Conservation (phyloP, 164 flowering plant genomes). For the Piper betle region DNA sequence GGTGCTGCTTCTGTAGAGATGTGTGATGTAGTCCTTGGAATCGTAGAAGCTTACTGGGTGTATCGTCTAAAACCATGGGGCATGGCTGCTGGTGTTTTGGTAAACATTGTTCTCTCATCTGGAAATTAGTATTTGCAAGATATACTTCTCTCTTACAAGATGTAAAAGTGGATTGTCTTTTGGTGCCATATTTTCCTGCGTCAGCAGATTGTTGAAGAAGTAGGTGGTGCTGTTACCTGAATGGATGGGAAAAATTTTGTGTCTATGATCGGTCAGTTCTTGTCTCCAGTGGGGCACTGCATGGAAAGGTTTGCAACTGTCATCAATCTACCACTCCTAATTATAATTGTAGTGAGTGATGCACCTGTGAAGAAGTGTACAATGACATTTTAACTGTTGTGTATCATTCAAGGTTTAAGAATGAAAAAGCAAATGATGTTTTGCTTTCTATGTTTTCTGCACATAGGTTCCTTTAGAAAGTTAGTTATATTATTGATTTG, state of each 20-base stretch:
- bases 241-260: slow-evolving; percentile 87
- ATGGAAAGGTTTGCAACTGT: slow-evolving; percentile 65
- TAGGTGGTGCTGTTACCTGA: slow-evolving; percentile 72
- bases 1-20: slow-evolving; percentile 98
- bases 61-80: slow-evolving; percentile 98
- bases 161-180: not conserved
- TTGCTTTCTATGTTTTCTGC: too few relatives aligned
- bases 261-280: slow-evolving; percentile 89
- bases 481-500: too few relatives aligned
- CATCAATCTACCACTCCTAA: too few relatives aligned
- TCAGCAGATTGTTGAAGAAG: slow-evolving; percentile 96
- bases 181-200: not conserved
- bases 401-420: too few relatives aligned
- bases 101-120: slow-evolving; percentile 13
- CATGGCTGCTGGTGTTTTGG: slow-evolving; percentile 99
- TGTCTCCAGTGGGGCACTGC: slow-evolving; percentile 74
- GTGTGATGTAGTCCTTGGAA: slow-evolving; percentile 96
- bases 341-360: too few relatives aligned
- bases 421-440: too few relatives aligned
- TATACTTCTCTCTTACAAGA: too few relatives aligned
- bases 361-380: too few relatives aligned
- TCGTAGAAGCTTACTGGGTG: slow-evolving; percentile 93
- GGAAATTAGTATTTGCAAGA: too few relatives aligned
- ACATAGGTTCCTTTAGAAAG: too few relatives aligned
- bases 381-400: too few relatives aligned